These are phyloP conservation scores for Cyberlindnera americana DNA, from an alignment of 805 yeast species.

Conservation along the genomic window DNA sequence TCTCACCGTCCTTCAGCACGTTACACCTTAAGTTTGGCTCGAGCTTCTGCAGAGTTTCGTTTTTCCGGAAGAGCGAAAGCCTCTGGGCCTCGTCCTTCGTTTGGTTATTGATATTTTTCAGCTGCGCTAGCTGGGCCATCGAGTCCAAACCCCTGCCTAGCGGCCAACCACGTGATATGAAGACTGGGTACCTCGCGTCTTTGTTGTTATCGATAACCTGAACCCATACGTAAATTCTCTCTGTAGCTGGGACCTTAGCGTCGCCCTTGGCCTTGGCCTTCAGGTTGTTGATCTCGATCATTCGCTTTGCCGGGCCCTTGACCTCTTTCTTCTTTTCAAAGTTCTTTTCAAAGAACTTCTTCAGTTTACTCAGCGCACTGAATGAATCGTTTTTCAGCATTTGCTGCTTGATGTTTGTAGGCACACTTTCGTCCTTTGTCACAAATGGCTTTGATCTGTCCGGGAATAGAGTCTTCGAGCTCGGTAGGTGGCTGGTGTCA, in stretches of 20 bases:
- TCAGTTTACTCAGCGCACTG: constrained; percentile 22
- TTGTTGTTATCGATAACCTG: constrained; percentile 27
- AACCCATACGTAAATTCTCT: constrained; percentile 23
- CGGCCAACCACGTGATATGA: constrained; percentile 26
- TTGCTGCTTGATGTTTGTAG: too few relatives aligned
- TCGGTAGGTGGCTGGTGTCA: constrained; percentile 24
- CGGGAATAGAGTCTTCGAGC: constrained; percentile 25
- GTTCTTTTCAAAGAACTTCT: constrained; percentile 16
- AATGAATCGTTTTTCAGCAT: too few relatives aligned
- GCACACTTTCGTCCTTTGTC: constrained; percentile 9
- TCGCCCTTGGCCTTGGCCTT: constrained; percentile 27
- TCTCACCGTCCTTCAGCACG: constrained; percentile 18
- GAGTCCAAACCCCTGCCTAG: constrained; percentile 27
- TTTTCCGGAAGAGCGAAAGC: constrained; percentile 22
- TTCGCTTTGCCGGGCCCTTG: constrained; percentile 19
- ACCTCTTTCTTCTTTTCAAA: constrained; percentile 3
- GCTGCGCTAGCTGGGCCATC: constrained; percentile 16
- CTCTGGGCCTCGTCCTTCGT: constrained; percentile 21
- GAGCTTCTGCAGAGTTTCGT: constrained; percentile 14
- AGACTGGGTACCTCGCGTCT: constrained; percentile 19
- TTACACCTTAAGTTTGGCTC: constrained; percentile 21
- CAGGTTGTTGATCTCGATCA: constrained; percentile 20
- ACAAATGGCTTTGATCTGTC: constrained; percentile 23
- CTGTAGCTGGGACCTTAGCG: constrained; percentile 15
- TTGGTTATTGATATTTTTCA: constrained; percentile 25